Conservation (phyloP, 2,329 filamentous ascomycete genomes). For the Ascochyta koolunga region DNA sequence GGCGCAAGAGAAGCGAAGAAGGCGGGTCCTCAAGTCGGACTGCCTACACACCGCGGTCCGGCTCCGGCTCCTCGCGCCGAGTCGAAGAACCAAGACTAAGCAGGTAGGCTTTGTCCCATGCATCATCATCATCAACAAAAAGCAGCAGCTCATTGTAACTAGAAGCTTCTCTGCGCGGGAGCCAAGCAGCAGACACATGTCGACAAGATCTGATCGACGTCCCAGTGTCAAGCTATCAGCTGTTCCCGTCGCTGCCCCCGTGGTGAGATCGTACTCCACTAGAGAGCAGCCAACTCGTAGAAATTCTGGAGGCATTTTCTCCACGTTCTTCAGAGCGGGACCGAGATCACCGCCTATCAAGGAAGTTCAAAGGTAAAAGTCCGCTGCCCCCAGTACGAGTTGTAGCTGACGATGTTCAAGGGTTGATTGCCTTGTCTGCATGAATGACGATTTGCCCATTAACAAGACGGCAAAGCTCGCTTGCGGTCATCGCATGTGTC, state of each 20-base stretch:
- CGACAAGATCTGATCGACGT: constrained; percentile 38
- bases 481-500: constrained; percentile 83
- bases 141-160: constrained; percentile 21
- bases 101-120: constrained; percentile 27
- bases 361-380: constrained; percentile 32
- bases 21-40: constrained; percentile 45
- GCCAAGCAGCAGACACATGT: constrained; percentile 33
- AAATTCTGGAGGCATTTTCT: constrained; percentile 42
- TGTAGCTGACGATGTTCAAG: constrained; percentile 49
- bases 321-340: constrained; percentile 39
- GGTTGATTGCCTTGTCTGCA: constrained; percentile 74
- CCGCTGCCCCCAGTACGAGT: neutral
- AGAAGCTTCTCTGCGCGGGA: constrained; percentile 44
- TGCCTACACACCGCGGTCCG: constrained; percentile 41
- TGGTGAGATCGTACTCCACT: constrained; percentile 34
- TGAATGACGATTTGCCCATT: constrained; percentile 68
- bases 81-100: constrained; percentile 38
- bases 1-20: constrained; percentile 40
- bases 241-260: constrained; percentile 27
- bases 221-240: constrained; percentile 38
- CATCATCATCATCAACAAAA: neutral
- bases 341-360: constrained; percentile 34
- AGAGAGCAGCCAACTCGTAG: constrained; percentile 37
- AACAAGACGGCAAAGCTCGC: constrained; percentile 72
- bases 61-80: constrained; percentile 37